Evolutionary conservation across 1,284 basidiomycete genomes (phyloP).

Genomic region (Moesziomyces aphidis): DNA sequence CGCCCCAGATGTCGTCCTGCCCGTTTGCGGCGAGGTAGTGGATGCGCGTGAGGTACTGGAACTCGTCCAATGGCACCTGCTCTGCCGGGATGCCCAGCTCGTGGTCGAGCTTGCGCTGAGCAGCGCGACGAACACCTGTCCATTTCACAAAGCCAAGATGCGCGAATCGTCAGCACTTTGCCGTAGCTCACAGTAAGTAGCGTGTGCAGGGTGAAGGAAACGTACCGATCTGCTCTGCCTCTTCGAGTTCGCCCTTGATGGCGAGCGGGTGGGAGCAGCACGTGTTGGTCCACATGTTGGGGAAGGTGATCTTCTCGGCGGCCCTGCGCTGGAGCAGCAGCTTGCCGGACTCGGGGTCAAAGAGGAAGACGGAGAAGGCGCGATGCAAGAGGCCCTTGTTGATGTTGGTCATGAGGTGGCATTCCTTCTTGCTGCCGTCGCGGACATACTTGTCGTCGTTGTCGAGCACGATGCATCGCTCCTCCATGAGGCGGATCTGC

Average conservation of each 20-base stretch:
- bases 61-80: constrained; percentile 82
- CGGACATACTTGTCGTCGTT: constrained; percentile 79
- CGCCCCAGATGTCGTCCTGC: constrained; percentile 87
- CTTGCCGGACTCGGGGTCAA: constrained; percentile 91
- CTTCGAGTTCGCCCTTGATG: constrained; percentile 78
- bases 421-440: constrained; percentile 86
- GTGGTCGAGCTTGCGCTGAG: constrained; percentile 93
- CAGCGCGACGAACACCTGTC: constrained; percentile 80
- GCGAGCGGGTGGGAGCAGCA: constrained; percentile 96
- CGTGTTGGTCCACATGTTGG: constrained; percentile 99
- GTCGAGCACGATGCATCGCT: constrained; percentile 94
- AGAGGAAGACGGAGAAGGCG: constrained; percentile 97
- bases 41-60: constrained; percentile 95
- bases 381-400: constrained; percentile 93
- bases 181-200: neutral
- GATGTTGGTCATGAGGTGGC: constrained; percentile 99
- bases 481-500: constrained; percentile 88
- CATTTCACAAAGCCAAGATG: neutral
- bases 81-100: constrained; percentile 89
- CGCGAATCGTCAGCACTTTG: neutral
- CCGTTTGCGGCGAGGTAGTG: constrained; percentile 93
- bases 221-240: constrained; percentile 74
- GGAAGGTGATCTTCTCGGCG: constrained; percentile 98
- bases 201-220: neutral
- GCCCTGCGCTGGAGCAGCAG: constrained; percentile 96